Evolutionary conservation across 345 rosid species (phyloP), one percentile per base, ranked within the genome.

Genomic region (Citrus glauca): DNA sequence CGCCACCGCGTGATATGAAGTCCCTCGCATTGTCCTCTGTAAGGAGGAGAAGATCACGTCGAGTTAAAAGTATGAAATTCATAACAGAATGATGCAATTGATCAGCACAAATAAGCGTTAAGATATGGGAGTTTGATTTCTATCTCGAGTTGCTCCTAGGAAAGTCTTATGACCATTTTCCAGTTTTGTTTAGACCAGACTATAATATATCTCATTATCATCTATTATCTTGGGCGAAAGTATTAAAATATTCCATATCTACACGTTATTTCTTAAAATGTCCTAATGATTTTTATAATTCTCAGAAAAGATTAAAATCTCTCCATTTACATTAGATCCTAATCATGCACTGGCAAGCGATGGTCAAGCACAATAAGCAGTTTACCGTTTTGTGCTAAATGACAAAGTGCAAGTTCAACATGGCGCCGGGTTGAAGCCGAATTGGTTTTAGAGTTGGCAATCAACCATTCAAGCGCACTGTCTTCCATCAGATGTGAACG

Each of bases 341-440:
- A 63, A 37, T 19, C 9, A 24, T 30, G 56, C 35, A 42, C 64
- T 35, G 30, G 7, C 22, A 64, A 77, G 28, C 20, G 19, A 45
- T 30, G 68, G 17, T 63, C 5, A 5, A 78, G 71, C 59, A 4
- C 24, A 69, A 24, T 2, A 14, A 69, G 57, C 6, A 78, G 78
- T 74, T 74, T 84, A 93, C 99, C 92, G 45, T 93, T 95, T 85
- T 95, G 99, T 68, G 97, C 97, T 84, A 92, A 87, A 87, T 95
- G 98, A 83, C 99, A 95, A 76, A 95, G 91, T 19, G 98, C 90
- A 42, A 95, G 97, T 89, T 95, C 98, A 13, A 93, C 75, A 70
- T 93, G 97, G 65, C 95, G 97, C 64, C 88, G 84, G 57, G 93
- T 88, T 71, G 98, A 89, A 82, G 91, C 77, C 16, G 93, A 88